Evolutionary conservation across 179 eudicot genomes (phyloP).

Genomic region (Actinidia chinensis): DNA sequence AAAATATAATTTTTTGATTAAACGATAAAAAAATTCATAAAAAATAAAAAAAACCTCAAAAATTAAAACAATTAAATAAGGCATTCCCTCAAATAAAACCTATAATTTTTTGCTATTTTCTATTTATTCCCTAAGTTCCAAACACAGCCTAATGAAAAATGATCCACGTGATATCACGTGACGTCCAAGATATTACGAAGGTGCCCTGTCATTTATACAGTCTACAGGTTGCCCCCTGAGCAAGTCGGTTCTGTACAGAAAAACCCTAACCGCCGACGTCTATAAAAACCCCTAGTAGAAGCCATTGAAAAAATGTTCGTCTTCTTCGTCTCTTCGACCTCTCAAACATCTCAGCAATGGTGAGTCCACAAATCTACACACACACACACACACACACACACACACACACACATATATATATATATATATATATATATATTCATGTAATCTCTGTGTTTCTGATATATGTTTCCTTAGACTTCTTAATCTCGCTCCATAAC

Average conservation of each 20-base stretch:
- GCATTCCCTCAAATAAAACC: too few relatives aligned
- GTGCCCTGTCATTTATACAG: not conserved
- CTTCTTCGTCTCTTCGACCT: not conserved
- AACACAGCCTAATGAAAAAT: not conserved
- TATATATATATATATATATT: not conserved
- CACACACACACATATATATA: not conserved
- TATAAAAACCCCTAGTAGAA: not conserved
- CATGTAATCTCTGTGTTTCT: not conserved
- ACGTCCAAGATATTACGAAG: not conserved
- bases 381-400: too few relatives aligned
- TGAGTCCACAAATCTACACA: not conserved
- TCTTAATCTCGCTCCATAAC: not conserved
- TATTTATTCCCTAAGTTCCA: too few relatives aligned
- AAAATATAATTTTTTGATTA: too few relatives aligned
- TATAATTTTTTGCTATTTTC: too few relatives aligned
- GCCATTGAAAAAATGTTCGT: not conserved
- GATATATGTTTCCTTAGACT: not conserved
- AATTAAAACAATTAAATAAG: too few relatives aligned
- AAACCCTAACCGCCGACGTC: not conserved
- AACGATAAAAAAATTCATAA: too few relatives aligned
- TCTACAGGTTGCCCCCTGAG: constrained; percentile 9
- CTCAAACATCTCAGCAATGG: constrained; percentile 11
- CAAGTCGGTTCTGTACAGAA: not conserved
- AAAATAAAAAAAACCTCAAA: too few relatives aligned
- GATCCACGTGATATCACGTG: not conserved